Conservation (phyloP, 2,329 filamentous ascomycete genomes). For the Aschersonia sp. region DNA sequence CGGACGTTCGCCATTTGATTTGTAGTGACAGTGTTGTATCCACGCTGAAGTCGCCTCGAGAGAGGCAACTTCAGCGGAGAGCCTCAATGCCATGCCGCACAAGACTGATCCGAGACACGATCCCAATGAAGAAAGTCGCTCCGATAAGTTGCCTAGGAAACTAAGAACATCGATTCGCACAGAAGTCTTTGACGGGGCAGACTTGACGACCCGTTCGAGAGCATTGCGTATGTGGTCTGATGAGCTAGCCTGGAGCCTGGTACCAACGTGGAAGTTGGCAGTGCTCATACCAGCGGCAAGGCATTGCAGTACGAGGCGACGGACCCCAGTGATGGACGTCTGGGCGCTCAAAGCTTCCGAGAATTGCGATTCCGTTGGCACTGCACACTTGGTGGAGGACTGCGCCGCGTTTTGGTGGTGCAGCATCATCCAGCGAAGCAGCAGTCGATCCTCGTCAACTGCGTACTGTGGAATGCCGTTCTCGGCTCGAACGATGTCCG, state of each 20-base stretch:
- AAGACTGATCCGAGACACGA: conserved; percentile 13
- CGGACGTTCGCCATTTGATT: conserved; percentile 6
- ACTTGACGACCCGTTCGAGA: conserved; percentile 9
- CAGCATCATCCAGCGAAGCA: conserved; percentile 22
- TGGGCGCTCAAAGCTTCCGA: conserved; percentile 9
- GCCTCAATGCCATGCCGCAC: conserved; percentile 13
- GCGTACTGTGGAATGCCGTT: conserved; percentile 18
- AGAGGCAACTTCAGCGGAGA: conserved; percentile 14
- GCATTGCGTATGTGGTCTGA: conserved; percentile 10
- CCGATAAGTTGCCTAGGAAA: conserved; percentile 26
- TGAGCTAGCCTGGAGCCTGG: conserved; percentile 3
- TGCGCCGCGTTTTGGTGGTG: conserved; percentile 9
- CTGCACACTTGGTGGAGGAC: not conserved
- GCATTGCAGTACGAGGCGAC: conserved; percentile 15
- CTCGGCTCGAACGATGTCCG: conserved; percentile 9
- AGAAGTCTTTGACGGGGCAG: conserved; percentile 1
- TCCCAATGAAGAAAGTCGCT: conserved; percentile 14
- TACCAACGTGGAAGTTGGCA: conserved; percentile 6
- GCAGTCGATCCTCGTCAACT: conserved; percentile 12
- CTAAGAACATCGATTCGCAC: conserved; percentile 12
- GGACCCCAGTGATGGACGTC: conserved; percentile 13
- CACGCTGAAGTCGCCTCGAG: conserved; percentile 11
- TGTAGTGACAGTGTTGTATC: conserved; percentile 9
- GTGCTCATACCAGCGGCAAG: conserved; percentile 10
- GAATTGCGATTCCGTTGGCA: conserved; percentile 7